Conservation (phyloP, 176 grass and related monocot genomes). For the Guadua angustifolia region DNA sequence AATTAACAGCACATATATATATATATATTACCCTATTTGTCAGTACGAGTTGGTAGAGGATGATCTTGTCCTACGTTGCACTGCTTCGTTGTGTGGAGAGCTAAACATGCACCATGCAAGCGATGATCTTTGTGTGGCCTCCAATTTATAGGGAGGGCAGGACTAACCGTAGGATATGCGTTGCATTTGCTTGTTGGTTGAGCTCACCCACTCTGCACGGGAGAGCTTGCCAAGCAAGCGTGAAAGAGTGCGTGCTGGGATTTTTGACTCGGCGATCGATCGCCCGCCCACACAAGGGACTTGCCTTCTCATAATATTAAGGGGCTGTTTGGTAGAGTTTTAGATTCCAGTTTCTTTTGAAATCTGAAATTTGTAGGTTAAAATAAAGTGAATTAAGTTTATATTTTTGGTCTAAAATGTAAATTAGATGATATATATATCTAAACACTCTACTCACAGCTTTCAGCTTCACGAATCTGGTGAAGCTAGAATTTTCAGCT, state of each 20-base stretch:
- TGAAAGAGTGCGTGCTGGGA: constrained; percentile 24
- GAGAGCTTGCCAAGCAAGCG: constrained; percentile 40
- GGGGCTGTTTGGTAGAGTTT: too few species aligned
- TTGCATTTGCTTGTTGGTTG: constrained; percentile 50
- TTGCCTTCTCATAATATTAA: constrained; percentile 21
- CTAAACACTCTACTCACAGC: too few species aligned
- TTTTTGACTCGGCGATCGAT: constrained; percentile 20
- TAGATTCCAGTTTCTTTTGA: too few species aligned
- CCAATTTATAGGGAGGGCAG: constrained; percentile 39
- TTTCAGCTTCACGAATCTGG: too few species aligned
- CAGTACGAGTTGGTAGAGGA: not conserved
- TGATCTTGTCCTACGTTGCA: not conserved
- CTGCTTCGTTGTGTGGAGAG: not conserved
- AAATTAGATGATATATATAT: too few species aligned
- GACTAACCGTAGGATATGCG: constrained; percentile 40
- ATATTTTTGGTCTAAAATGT: too few species aligned
- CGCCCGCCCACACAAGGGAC: constrained; percentile 25
- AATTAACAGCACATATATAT: too few species aligned
- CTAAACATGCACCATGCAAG: constrained; percentile 13
- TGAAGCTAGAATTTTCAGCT: too few species aligned
- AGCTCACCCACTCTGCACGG: constrained; percentile 48
- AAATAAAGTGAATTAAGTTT: too few species aligned
- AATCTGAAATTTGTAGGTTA: too few species aligned
- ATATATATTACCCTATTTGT: not conserved
- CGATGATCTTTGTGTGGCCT: constrained; percentile 44